phyloP scores from a whole-genome alignment of 169 alveolate species.

The Eimeria falciformis region DNA sequence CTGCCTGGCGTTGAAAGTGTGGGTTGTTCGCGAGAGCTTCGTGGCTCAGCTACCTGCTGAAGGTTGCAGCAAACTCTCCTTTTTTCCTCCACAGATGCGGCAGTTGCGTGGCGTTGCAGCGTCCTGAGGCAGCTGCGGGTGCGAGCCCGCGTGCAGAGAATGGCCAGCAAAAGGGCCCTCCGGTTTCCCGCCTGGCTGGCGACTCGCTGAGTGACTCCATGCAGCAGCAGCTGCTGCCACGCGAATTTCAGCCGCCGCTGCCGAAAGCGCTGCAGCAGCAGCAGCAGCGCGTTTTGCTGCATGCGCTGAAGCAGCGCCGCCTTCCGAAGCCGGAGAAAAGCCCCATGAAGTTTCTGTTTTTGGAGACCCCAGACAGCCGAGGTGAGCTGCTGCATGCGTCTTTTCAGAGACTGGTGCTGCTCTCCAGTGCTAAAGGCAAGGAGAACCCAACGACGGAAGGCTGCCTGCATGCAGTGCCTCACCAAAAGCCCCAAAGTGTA shows the following conservation, averaged over 20 bases:
- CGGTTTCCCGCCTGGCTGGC: background rate
- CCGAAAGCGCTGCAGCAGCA: conserved; percentile 45
- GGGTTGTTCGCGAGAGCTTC: background rate
- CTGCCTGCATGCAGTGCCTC: conserved; percentile 19
- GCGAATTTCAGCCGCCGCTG: conserved; percentile 26
- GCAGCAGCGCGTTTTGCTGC: conserved; percentile 39
- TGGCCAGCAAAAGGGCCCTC: conserved; percentile 15
- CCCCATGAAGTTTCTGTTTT: background rate
- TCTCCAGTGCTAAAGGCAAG: background rate
- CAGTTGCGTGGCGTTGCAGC: conserved; percentile 26
- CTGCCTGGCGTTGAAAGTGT: background rate
- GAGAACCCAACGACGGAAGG: background rate
- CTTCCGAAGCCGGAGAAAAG: background rate
- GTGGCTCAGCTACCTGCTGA: background rate
- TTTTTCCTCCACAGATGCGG: conserved; percentile 5
- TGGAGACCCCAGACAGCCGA: background rate
- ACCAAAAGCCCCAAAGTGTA: background rate
- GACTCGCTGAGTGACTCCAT: background rate
- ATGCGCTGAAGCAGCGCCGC: background rate
- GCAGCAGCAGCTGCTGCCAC: conserved; percentile 40
- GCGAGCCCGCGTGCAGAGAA: conserved; percentile 37
- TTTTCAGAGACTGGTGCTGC: background rate
- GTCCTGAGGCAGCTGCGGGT: conserved; percentile 20
- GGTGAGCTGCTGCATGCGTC: conserved; percentile 10
- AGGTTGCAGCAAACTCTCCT: conserved; percentile 32